Base-by-base conservation (phyloP, 495 filamentous ascomycete species). In the Cairneyella variabilis region DNA sequence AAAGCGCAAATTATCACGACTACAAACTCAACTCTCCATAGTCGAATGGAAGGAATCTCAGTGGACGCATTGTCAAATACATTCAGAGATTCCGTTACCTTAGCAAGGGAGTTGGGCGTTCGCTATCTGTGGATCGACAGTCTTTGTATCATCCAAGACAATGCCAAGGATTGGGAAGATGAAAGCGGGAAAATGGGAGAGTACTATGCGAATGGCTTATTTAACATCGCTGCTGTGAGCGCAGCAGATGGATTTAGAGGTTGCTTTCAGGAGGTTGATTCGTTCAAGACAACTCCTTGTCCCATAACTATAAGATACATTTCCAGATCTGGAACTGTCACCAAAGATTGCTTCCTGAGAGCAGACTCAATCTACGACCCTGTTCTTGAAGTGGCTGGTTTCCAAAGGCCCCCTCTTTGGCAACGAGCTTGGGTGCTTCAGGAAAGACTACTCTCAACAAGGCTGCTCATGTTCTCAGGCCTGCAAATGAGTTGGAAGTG, bases 71-170 rank as follows among this genome's bases (percentile, higher is more conserved):
- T 43, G 11, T 43, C 40, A 16, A 18, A 43, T 5, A 43, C 40
- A 4, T 34, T 41, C 38, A 7, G 17, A 41, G 11, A 41, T 41
- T 7, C 38, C 8, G 17, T 41, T 7, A 41, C 17, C 6, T 7
- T 41, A 7, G 27, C 45, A 25, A 14, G 51, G 8, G 39, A 32
- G 2, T 42, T 59, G 18, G 53, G 53, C 5, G n/a, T 49, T 11
- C 23, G 2, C 2, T 52, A 44, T 25, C 9, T 59, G 3, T 59
- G 57, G 57, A 56, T 56, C 3, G 57, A 59, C 26, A 40, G 25
- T 1, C 57, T 59, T 25, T 59, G 57, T 45, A 59, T 59, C 21
- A 14, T 59, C 10, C 57, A 59, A 25, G 46, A 56, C 18, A 45
- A 53, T 18, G 10, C 38, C 6, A 7, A 41, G 17, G 38, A 41